These are phyloP conservation scores for Ophioceras dolichostomum DNA, from an alignment of 2,329 filamentous ascomycete genomes.

Conservation along the genomic window DNA sequence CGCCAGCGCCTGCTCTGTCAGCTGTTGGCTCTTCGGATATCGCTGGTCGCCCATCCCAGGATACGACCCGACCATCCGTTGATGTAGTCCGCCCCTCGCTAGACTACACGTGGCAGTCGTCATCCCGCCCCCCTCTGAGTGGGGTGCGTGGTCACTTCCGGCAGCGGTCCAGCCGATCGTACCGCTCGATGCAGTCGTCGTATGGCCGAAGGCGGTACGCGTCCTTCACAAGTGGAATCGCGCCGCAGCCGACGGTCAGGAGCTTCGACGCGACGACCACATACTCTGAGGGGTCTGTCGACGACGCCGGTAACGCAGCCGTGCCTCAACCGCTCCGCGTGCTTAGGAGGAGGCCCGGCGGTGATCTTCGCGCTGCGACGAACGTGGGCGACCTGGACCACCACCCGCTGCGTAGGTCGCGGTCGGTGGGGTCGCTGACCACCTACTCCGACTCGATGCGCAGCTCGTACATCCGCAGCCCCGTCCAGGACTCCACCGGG, in stretches of 20 bases:
- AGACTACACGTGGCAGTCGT: conserved; percentile 15
- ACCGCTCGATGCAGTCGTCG: conserved; percentile 38
- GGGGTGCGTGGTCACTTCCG: conserved; percentile 26
- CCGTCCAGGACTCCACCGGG: conserved; percentile 22
- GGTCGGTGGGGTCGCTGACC: conserved; percentile 46
- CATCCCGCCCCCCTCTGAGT: conserved; percentile 20
- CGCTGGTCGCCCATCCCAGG: conserved; percentile 17
- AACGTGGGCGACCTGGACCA: conserved; percentile 51
- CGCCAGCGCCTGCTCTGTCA: conserved; percentile 29
- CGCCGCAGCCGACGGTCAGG: conserved; percentile 34
- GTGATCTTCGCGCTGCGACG: conserved; percentile 57
- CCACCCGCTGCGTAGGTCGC: conserved; percentile 35
- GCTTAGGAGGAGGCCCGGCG: conserved; percentile 61
- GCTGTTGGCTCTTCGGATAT: conserved; percentile 18
- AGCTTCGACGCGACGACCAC: conserved; percentile 52
- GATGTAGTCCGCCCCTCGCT: conserved; percentile 11
- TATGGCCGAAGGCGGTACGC: conserved; percentile 41
- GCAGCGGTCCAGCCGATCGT: conserved; percentile 34
- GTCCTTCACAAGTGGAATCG: conserved; percentile 46
- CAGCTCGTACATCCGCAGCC: conserved; percentile 41
- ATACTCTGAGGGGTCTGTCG: conserved; percentile 38
- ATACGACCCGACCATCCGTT: conserved; percentile 18
- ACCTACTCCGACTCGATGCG: conserved; percentile 48
- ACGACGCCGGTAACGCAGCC: conserved; percentile 27
- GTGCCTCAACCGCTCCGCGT: conserved; percentile 45